Percentiles rank a stretch among this genome's conserved stretches.
phyloP scores from a whole-genome alignment of 768 basidiomycete genomes.

The Hypsizygus marmoreus region DNA sequence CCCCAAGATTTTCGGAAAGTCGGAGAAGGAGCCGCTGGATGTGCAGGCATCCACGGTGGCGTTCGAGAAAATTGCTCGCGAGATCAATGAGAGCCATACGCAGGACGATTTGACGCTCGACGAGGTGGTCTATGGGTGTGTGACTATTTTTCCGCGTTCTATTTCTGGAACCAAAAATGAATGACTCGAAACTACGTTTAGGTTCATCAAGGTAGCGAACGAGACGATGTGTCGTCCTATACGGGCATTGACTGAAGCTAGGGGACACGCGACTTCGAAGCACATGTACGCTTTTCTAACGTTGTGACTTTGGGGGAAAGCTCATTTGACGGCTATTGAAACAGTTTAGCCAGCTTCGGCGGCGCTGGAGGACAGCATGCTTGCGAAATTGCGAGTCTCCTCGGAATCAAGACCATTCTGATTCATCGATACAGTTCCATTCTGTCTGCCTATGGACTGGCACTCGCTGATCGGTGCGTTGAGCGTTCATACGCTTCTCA shows the following conservation, averaged over 20 bases:
- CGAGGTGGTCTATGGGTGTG: conserved; percentile 87
- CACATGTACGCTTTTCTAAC: conserved; percentile 52
- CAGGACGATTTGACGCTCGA: conserved; percentile 66
- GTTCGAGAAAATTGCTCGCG: conserved; percentile 67
- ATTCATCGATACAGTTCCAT: conserved; percentile 93
- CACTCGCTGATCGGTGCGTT: conserved; percentile 74
- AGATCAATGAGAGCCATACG: conserved; percentile 71
- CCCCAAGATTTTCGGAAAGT: conserved; percentile 92
- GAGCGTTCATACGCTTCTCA: too few species aligned
- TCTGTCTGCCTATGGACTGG: conserved; percentile 92
- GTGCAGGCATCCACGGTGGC: conserved; percentile 63
- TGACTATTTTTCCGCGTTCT: neutral
- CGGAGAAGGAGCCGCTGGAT: conserved; percentile 84
- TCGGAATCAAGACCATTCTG: conserved; percentile 86
- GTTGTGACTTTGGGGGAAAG: neutral
- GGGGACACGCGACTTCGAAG: conserved; percentile 79
- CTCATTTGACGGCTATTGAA: neutral
- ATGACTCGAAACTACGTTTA: conserved; percentile 26
- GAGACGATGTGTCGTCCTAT: conserved; percentile 97
- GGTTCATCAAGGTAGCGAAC: conserved; percentile 95
- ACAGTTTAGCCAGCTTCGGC: conserved; percentile 82
- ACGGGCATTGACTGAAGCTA: conserved; percentile 85
- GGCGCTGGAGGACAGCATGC: conserved; percentile 93
- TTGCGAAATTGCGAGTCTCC: conserved; percentile 83
- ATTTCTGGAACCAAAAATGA: neutral